phyloP scores from a whole-genome alignment of 371 early-diverging fungal genomes.

The Mycotypha africana region DNA sequence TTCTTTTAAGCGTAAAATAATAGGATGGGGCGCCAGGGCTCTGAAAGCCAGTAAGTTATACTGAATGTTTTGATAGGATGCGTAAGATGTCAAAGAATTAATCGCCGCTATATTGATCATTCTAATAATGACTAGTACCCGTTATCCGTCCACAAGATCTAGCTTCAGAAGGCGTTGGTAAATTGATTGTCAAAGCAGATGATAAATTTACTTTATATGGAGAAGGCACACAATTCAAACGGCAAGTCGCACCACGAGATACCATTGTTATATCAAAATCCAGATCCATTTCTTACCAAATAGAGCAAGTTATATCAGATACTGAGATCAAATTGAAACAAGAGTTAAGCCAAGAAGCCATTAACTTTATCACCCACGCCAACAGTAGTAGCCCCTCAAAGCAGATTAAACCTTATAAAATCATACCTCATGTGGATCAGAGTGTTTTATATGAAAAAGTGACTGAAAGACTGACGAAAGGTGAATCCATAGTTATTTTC shows the following conservation, averaged over 20 bases:
- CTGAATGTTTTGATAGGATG: too few species aligned
- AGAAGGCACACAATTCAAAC: slow-evolving; percentile 52
- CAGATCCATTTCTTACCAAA: slow-evolving; percentile 38
- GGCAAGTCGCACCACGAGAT: slow-evolving; percentile 46
- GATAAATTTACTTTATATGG: slow-evolving; percentile 37
- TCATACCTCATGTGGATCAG: too few species aligned
- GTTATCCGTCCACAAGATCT: slow-evolving; percentile 81
- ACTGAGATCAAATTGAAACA: slow-evolving; percentile 47
- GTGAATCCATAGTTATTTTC: too few species aligned
- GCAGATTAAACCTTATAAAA: too few species aligned
- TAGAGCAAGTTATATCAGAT: slow-evolving; percentile 64
- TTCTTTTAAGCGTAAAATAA: slow-evolving; percentile 64
- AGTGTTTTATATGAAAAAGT: too few species aligned
- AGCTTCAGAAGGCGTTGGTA: slow-evolving; percentile 54
- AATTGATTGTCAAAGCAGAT: slow-evolving; percentile 30
- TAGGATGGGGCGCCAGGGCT: slow-evolving; percentile 62
- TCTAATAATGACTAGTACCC: too few species aligned
- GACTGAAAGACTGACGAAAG: too few species aligned
- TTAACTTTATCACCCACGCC: slow-evolving; percentile 27
- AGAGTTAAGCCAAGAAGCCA: slow-evolving; percentile 41
- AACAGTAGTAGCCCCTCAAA: too few species aligned
- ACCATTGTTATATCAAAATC: slow-evolving; percentile 44
- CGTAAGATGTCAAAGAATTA: too few species aligned
- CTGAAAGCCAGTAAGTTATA: slow-evolving; percentile 50
- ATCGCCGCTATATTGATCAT: too few species aligned